phyloP scores from a whole-genome alignment of 23 red algal genomes.

The Gracilariopsis chorda region DNA sequence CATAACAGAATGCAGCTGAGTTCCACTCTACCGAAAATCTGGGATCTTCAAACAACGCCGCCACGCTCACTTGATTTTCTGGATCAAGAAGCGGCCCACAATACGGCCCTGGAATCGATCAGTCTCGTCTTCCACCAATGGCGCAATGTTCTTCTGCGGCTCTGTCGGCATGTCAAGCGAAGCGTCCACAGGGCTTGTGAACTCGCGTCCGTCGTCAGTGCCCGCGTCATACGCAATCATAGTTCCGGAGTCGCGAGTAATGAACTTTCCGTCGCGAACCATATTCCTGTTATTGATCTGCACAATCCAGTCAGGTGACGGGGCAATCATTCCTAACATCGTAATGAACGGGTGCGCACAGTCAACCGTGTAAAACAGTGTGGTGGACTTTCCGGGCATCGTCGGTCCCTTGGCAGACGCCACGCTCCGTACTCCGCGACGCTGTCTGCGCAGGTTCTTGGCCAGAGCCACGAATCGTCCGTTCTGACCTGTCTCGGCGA shows the following conservation, averaged over 20 bases:
- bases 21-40: too few relatives aligned
- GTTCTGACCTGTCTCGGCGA: slow-evolving; percentile 49
- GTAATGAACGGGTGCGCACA: slow-evolving; percentile 48
- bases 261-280: not conserved
- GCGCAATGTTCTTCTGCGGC: slow-evolving; percentile 55
- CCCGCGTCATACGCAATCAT: slow-evolving; percentile 58
- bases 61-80: too few relatives aligned
- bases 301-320: slow-evolving; percentile 60
- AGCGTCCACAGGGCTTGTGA: slow-evolving; percentile 37
- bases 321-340: slow-evolving; percentile 42
- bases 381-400: slow-evolving; percentile 11
- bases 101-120: slow-evolving; percentile 34
- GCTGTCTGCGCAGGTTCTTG: not conserved
- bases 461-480: slow-evolving; percentile 9
- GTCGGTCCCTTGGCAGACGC: not conserved
- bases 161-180: slow-evolving; percentile 33
- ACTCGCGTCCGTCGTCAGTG: slow-evolving; percentile 16
- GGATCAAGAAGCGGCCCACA: slow-evolving; percentile 26
- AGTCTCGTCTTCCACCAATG: slow-evolving; percentile 43
- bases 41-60: too few relatives aligned
- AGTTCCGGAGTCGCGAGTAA: not conserved
- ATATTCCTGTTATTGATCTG: slow-evolving; percentile 54
- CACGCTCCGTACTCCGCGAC: not conserved
- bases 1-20: too few relatives aligned
- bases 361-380: slow-evolving; percentile 20